Base-by-base conservation (phyloP, 78 protist species). In the Dictyostelium capitatum region DNA sequence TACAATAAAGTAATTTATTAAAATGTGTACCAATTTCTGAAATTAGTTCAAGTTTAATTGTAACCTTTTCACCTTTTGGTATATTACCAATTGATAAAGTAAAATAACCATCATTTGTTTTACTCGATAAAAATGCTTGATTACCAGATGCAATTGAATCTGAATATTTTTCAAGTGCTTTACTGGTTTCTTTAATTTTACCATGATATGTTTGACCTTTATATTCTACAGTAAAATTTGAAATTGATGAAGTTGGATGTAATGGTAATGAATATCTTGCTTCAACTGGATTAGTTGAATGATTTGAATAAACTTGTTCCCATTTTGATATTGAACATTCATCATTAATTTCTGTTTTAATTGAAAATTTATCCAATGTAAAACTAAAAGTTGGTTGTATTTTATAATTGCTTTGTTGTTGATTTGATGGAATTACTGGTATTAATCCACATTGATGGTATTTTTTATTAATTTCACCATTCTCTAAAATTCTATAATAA, bases 21-120 rank as follows among this genome's bases (percentile, higher is more conserved):
- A 6, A 10, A 14, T 83, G 80, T 12, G 50, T 46, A 19, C 90
- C 85, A 37, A 97, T 91, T 37, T 94, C 97, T 6, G 94, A 69
- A 4, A 92, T 59, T 51, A 95, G 91, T 30, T 84, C 89, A 57
- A 97, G 65, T n/a, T 11, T 28, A 28, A 97, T 41, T 23, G 20
- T 8, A 3, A 92, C 92, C 14, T 4, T 6, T 41, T 51, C 53
- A n/a, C 32, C 23, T 14, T 95, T 90, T 15, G 93, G 97, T 37
- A 98, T 48, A 74, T 95, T 95, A 70, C 99, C 99, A 23, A 98
- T 69, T 23, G 19, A 17, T 4, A 70, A 8, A 8, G 25, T 70
- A 41, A 70, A 70, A 41, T 19, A 70, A 8, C 78, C 78, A 41
- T 70, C 50, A 41, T 70, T 9, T 8, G 78, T 30, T 70, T 70